Base-by-base conservation (phyloP, 1,284 basidiomycete species). In the Tylopilus microsporus region DNA sequence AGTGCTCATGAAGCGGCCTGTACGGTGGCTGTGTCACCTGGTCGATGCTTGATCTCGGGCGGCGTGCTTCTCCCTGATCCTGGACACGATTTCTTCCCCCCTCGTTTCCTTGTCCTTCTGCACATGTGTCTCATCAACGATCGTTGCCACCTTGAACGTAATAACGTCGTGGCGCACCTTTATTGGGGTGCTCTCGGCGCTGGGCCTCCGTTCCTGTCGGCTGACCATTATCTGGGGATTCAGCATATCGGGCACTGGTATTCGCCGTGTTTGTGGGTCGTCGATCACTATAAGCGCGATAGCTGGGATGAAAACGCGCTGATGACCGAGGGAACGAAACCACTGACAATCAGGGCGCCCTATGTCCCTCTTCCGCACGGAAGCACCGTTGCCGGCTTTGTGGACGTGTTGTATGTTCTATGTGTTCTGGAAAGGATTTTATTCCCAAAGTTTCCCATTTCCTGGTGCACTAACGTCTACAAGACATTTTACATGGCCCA, bases 341-440 rank as follows among this genome's bases (percentile, higher is more conserved):
- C 15, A 80, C 92, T 62, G 69, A 94, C 92, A 71, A 76, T 94
- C 92, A 41, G 87, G 89, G 39, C 92, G 78, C 18, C 81, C 85
- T 49, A 94, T 89, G 2, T 85, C 81, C 71, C 92, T 94, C 74
- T 86, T 87, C 62, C 85, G 79, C 2, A 74, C 67, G 3, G 78
- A 68, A 7, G 76, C 68, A 52, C 81, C 81, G 25, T 70, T 97
- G 94, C 73, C 77, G 94, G 56, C 75, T 97, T 12, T 97, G 94
- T 71, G 94, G 94, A 1, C 74, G 87, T 55, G 91, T 94, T 66
- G 87, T 96, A 6, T 97, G 94, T 73, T 84, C 85, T 36, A 71
- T 74, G 3, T 97, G 94, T 74, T 93, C 91, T n/a, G 82, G 80
- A 19, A 82, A 83, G 76, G 92, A 80, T 64, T 72, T 41, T 21